phyloP scores from a whole-genome alignment of 345 rosid species.

The Erodium maritimum region DNA sequence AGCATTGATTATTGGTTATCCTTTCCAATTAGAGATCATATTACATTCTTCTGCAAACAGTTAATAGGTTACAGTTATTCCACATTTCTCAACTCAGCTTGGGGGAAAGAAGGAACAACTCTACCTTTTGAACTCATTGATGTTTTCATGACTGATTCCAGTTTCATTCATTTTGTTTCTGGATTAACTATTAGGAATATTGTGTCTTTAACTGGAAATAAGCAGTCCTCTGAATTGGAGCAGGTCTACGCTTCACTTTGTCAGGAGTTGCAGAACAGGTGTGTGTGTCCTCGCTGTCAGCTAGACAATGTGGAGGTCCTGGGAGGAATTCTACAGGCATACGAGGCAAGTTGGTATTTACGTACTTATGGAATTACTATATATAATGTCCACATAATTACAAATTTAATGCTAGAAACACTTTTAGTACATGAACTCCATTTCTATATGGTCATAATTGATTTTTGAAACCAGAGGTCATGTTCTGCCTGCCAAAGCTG shows the following conservation, averaged over 20 bases:
- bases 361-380: not conserved
- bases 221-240: constrained; percentile 56
- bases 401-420: not conserved
- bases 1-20: not conserved
- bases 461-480: too few relatives aligned
- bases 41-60: not conserved
- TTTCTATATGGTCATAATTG: too few relatives aligned
- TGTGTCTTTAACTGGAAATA: constrained; percentile 41
- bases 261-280: constrained; percentile 39
- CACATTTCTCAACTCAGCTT: not conserved
- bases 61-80: not conserved
- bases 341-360: constrained; percentile 25
- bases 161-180: not conserved
- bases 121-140: not conserved
- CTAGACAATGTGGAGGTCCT: constrained; percentile 41
- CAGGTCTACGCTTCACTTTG: constrained; percentile 30
- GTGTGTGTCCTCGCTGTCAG: constrained; percentile 28
- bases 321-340: constrained; percentile 34
- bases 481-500: too few relatives aligned
- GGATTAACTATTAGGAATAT: not conserved
- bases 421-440: not conserved
- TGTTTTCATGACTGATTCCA: not conserved
- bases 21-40: not conserved
- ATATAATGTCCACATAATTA: too few relatives aligned
- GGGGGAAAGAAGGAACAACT: too few relatives aligned